A percentile compares a stretch with the other conserved stretches of the same genome.
Conservation (phyloP, 2,329 filamentous ascomycete species). For the Phialophora macrospora region DNA sequence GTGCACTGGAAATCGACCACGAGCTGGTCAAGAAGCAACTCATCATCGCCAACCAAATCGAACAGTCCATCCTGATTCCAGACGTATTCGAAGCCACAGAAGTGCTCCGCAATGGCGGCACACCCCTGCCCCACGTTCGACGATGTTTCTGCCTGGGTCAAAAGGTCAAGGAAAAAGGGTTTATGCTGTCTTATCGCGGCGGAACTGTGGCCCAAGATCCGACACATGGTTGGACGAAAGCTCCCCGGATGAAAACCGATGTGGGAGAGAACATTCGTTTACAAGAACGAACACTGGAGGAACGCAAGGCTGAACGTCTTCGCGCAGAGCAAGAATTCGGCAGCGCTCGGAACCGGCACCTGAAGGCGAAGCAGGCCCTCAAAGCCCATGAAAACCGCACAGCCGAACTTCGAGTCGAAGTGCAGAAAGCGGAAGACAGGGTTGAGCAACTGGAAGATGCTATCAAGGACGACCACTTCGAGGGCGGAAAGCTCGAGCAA, state of each 20-base stretch:
- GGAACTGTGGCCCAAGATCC: slow-evolving; percentile 59
- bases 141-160: slow-evolving; percentile 69
- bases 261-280: slow-evolving; percentile 67
- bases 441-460: slow-evolving; percentile 71
- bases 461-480: slow-evolving; percentile 61
- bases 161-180: slow-evolving; percentile 66
- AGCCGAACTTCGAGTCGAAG: slow-evolving; percentile 58
- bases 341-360: slow-evolving; percentile 55
- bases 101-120: slow-evolving; percentile 64
- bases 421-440: slow-evolving; percentile 65
- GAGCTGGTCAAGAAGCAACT: slow-evolving; percentile 77
- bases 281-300: slow-evolving; percentile 55
- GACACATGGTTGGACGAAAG: slow-evolving; percentile 58
- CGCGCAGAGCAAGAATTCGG: slow-evolving; percentile 58
- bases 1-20: slow-evolving; percentile 79
- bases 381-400: slow-evolving; percentile 55
- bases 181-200: slow-evolving; percentile 60
- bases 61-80: slow-evolving; percentile 80
- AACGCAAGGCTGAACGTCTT: slow-evolving; percentile 61
- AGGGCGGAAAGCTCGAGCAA: slow-evolving; percentile 67
- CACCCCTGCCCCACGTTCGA: slow-evolving; percentile 67
- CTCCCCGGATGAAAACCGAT: slow-evolving; percentile 80
- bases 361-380: slow-evolving; percentile 57
- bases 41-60: slow-evolving; percentile 80
- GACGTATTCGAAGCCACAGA: slow-evolving; percentile 68